Evolutionary conservation across 192 early-diverging fungal species (phyloP), one percentile per base, ranked within the genome.

Genomic region (Podochytrium sp.): DNA sequence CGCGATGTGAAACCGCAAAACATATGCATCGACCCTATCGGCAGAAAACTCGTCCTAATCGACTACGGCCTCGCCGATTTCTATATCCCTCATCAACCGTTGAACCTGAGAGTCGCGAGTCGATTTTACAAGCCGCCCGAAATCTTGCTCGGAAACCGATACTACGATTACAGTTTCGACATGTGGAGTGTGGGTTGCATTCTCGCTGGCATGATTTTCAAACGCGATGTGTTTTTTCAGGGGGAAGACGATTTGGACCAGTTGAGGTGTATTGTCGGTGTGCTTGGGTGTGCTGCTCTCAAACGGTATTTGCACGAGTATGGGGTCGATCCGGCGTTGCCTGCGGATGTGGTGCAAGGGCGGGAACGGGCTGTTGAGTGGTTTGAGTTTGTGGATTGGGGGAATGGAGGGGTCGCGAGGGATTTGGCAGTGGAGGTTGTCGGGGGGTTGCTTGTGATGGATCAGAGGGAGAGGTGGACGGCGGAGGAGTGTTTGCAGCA

Each of bases 1-100:
- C 76, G 85, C 1, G 85, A 86, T 65, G 56, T 86, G 12, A 86
- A 86, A 38, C 85, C 85, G 1, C 80, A 84, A 40, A 86, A 86
- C 73, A 74, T 86, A n/a, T 52, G 83, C n/a, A 70, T 74, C 29
- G 79, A 80, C 41, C 75, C 65, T 43, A 34, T 50, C 32, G 32
- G 33, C 38, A 6, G 72, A n/a, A 38, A 77, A 25, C 65, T 85
- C 12, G 73, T 70, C 42, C 64, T 86, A 29, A 78, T 80, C 47
- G 85, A 86, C 66, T 86, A 70, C 68, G 85, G 85, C 1, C 76
- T 84, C 1, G 81, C 81, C 29, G 78, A 80, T n/a, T 80, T 81
- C 40, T 81, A 78, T 58, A 18, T 65, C 37, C 63, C 73, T 51
- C 56, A 47, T 40, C 33, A 73, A 47, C 74, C 80, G 37, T 77